Evolutionary conservation across 805 yeast species (phyloP), one percentile per base, ranked within the genome.

Genomic region (Wickerhamiella kazuoi): DNA sequence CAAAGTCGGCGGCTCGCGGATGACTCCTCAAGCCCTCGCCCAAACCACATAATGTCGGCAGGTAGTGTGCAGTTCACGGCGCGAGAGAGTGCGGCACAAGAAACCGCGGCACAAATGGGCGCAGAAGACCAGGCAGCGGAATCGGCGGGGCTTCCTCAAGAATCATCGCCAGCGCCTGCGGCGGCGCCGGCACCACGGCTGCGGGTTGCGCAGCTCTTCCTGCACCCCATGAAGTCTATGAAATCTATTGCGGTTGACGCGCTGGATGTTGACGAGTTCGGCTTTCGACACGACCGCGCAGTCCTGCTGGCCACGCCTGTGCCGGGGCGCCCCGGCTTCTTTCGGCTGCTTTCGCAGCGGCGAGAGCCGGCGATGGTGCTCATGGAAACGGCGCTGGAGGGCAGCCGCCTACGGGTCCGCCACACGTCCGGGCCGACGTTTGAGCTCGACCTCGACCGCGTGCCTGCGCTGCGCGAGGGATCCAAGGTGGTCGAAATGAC

Each of bases 151-250:
- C n/a, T n/a, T n/a, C n/a, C n/a, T n/a, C n/a, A n/a, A n/a, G n/a
- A n/a, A n/a, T n/a, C n/a, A n/a, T n/a, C n/a, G n/a, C n/a, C n/a
- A n/a, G n/a, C n/a, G n/a, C n/a, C n/a, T n/a, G n/a, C n/a, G n/a
- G n/a, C n/a, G n/a, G 26, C 26, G 26, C 9, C 26, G 26, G 34
- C 7, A 30, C 14, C 13, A 43, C 24, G 4, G 44, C 40, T 9
- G 23, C 36, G 40, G 9, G 40, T 50, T n/a, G 30, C 31, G 29
- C 36, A 46, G 30, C 38, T 51, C 16, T 38, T n/a, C 16, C 35
- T 58, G 9, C 51, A 46, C 32, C 63, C 63, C 11, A 49, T 58
- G 44, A 58, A 58, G 40, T 56, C 61, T 3, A 44, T 57, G 30
- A 47, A 50, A 7, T 58, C 57, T 23, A 43, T 58, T 16, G 35